Base-by-base conservation (phyloP, 495 filamentous ascomycete genomes). In the Podospora pseudoanserina region DNA sequence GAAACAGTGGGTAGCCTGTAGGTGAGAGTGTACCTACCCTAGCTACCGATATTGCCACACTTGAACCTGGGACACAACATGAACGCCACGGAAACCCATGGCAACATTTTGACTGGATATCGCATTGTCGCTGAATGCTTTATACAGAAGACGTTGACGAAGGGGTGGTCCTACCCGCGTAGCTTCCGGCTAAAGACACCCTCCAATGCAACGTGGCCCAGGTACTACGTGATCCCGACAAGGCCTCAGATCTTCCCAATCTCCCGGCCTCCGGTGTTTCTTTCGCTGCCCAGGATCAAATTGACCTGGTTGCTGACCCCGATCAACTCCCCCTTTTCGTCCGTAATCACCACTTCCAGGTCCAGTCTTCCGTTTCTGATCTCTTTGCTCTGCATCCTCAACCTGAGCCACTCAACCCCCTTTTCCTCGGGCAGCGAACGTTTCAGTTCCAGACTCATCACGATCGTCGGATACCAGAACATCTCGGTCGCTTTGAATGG, bases 391-490 rank as follows among this genome's bases (percentile, higher is more conserved):
- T 82, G 77, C 9, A 88, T 77, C 49, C 89, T 82, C 65, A 83
- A 79, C 73, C 86, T 88, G 61, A 93, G 72, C 89, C 89, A 92
- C 70, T 90, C 83, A 54, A 84, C 85, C 0, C 89, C 89, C 13
- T 6, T 49, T 28, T 79, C 79, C 18, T 76, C 74, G 5, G 88
- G 88, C 59, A 92, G 76, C 18, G 77, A 72, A 71, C 86, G 87
- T 79, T 92, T 92, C 61, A 89, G 77, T 69, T 92, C 89, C 28
- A 92, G 68, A 68, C 87, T 88, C 76, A 92, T 76, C 23, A 89
- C 81, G 18, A 95, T 77, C 3, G 91, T 96, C 0, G 91, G 92
- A 79, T 93, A 94, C 92, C 92, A 94, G 72, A 81, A 84, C 39
- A 60, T 49, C 0, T 56, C 56, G 32, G 68, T 65, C 2, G 56